A percentile compares a stretch with the other conserved stretches of the same genome.
Evolutionary conservation across 257 asterid species (phyloP).

Genomic region (Datura wrightii): DNA sequence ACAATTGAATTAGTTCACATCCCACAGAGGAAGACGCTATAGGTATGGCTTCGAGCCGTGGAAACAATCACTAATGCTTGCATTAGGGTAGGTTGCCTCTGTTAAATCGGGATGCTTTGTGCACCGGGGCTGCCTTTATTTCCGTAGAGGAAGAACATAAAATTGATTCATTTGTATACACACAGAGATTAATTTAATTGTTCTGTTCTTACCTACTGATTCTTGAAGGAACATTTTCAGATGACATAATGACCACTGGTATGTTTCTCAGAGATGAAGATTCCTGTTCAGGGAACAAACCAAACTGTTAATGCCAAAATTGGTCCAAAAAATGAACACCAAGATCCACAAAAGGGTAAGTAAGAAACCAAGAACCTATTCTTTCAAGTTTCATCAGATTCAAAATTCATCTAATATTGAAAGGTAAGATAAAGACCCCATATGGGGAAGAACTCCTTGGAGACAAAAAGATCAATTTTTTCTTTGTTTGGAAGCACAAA

Average conservation of each 20-base stretch:
- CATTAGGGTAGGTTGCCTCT: too few species aligned
- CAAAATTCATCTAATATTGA: background rate
- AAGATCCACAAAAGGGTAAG: background rate
- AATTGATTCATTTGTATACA: too few species aligned
- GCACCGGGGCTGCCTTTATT: too few species aligned
- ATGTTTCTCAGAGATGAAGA: constrained; percentile 35
- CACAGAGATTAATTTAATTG: background rate
- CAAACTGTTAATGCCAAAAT: background rate
- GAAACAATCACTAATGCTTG: too few species aligned
- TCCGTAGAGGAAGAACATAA: too few species aligned
- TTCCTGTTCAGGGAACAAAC: constrained; percentile 35
- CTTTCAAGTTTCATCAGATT: background rate
- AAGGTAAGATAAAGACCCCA: background rate
- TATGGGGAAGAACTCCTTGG: background rate
- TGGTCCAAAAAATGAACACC: background rate
- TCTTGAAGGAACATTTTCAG: constrained; percentile 39
- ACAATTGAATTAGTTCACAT: background rate
- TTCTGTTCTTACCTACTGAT: constrained; percentile 32
- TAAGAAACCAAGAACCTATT: background rate
- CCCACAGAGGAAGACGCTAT: background rate
- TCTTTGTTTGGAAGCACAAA: background rate
- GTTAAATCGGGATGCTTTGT: too few species aligned
- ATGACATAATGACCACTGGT: constrained; percentile 46
- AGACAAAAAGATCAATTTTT: background rate
- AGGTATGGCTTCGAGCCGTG: too few species aligned